Percentiles rank a stretch among this genome's conserved stretches.
These are phyloP conservation scores for Pilatotrama ljubarskyi DNA, from an alignment of 768 basidiomycete genomes.

Conservation along the genomic window DNA sequence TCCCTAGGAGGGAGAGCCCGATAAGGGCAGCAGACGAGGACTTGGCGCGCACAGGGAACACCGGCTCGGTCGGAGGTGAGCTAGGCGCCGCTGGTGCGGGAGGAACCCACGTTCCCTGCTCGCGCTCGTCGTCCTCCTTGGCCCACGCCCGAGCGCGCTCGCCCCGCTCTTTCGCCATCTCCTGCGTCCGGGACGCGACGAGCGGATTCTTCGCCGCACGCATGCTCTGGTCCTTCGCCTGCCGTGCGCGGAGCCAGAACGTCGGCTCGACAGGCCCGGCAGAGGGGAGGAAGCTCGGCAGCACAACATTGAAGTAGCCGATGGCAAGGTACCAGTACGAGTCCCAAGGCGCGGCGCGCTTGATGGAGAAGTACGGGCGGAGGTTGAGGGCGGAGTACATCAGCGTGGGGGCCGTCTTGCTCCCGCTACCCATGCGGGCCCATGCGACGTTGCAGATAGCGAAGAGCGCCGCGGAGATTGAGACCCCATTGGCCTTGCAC, in stretches of 20 bases:
- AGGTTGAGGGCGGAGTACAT: conserved; percentile 88
- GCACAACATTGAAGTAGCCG: conserved; percentile 79
- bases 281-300: conserved; percentile 69
- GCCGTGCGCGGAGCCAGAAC: conserved; percentile 76
- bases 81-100: conserved; percentile 20
- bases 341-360: conserved; percentile 39
- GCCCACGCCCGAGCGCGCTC: conserved; percentile 65
- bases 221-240: conserved; percentile 67
- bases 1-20: conserved; percentile 82
- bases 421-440: conserved; percentile 49
- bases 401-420: conserved; percentile 61
- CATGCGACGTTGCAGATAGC: conserved; percentile 76
- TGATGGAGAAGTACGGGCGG: conserved; percentile 55
- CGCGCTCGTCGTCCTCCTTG: conserved; percentile 71
- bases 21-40: conserved; percentile 65
- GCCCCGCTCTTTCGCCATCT: conserved; percentile 68
- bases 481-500: conserved; percentile 72
- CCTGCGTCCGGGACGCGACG: conserved; percentile 57
- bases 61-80: conserved; percentile 18
- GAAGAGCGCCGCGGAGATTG: conserved; percentile 74
- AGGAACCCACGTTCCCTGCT: conserved; percentile 41
- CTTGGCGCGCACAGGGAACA: conserved; percentile 33
- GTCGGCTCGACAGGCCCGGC: conserved; percentile 38
- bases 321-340: conserved; percentile 86
- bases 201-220: conserved; percentile 64